phyloP scores from a whole-genome alignment of 257 asterid genomes.

The Ajuga chamaepitys region DNA sequence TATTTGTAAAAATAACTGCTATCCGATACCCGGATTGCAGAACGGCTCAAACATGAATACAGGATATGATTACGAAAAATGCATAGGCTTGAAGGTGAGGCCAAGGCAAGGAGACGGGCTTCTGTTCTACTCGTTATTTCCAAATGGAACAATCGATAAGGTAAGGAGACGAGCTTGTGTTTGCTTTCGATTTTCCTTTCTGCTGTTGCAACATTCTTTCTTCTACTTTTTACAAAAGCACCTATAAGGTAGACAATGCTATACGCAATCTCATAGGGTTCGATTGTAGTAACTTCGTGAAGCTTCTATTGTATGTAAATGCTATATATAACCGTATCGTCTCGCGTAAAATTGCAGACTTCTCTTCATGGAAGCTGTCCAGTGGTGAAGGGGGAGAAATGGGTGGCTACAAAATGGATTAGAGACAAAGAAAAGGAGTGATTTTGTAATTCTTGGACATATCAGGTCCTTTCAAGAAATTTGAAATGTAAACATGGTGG shows the following conservation, averaged over 20 bases:
- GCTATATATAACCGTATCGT: neutral
- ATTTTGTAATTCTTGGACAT: conserved; percentile 5
- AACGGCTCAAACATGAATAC: conserved; percentile 51
- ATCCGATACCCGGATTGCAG: conserved; percentile 29
- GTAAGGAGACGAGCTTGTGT: conserved; percentile 13
- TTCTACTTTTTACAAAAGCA: too few relatives aligned
- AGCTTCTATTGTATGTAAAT: neutral
- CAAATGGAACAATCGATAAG: conserved; percentile 73
- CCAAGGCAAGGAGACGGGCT: conserved; percentile 88
- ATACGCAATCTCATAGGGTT: too few relatives aligned
- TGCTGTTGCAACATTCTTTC: too few relatives aligned
- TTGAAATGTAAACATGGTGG: too few relatives aligned
- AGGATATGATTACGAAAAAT: conserved; percentile 46
- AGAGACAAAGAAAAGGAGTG: conserved; percentile 33
- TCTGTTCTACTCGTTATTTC: conserved; percentile 65
- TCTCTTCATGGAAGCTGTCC: conserved; percentile 94
- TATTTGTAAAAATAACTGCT: neutral
- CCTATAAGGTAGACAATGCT: too few relatives aligned
- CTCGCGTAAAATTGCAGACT: conserved; percentile 30
- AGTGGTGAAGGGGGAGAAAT: conserved; percentile 77
- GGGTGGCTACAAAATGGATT: conserved; percentile 98
- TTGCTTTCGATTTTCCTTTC: too few relatives aligned
- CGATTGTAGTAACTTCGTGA: too few relatives aligned
- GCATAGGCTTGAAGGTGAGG: conserved; percentile 76
- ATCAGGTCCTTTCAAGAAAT: neutral